Base-by-base conservation (phyloP, 805 yeast species). In the Saccharomycopsis oosterbeekiorum region DNA sequence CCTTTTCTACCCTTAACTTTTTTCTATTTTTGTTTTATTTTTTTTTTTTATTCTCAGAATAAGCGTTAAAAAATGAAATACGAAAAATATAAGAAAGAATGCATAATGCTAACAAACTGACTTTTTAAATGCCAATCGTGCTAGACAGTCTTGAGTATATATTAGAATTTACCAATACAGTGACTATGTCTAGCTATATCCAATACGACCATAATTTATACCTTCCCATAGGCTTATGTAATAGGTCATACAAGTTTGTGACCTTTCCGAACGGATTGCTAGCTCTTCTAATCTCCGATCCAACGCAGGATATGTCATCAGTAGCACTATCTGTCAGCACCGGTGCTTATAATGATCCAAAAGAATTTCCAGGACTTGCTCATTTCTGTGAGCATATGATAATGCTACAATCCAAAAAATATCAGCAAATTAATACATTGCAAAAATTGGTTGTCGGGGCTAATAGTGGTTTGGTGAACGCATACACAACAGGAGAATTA, bases 331-430 rank as follows among this genome's bases (percentile, higher is more conserved):
- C 89, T 43, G 89, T 91, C 1, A 85, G 85, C 2, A 76, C 89
- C 0, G 99, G 99, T 9, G 84, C 96, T 1, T 85, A 84, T 68
- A 78, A 84, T 56, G 97, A 93, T 66, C 93, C 96, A 0, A 75
- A 74, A 5, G 78, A 78, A 4, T 66, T 86, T 1, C 84, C 84
- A 0, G 99, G 99, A 0, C 69, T 93, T 42, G 98, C 98, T 0
- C 99, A 93, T 74, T 79, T 89, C 62, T 86, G 96, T 67, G 97
- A 90, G 68, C 97, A 90, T 70, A 76, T 87, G 78, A 60, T 84
- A 1, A 73, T 82, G 40, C 76, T 78, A 60, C 88, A 86, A 2
- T 81, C 88, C 0, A 82, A 79, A 66, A 72, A 76, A 58, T 84
- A 70, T 64, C 85, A 88, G 0, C 69, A 73, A 19, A 76, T 81